Evolutionary conservation across 345 rosid species (phyloP), one percentile per base, ranked within the genome.

Genomic region (Lepidium sativum): DNA sequence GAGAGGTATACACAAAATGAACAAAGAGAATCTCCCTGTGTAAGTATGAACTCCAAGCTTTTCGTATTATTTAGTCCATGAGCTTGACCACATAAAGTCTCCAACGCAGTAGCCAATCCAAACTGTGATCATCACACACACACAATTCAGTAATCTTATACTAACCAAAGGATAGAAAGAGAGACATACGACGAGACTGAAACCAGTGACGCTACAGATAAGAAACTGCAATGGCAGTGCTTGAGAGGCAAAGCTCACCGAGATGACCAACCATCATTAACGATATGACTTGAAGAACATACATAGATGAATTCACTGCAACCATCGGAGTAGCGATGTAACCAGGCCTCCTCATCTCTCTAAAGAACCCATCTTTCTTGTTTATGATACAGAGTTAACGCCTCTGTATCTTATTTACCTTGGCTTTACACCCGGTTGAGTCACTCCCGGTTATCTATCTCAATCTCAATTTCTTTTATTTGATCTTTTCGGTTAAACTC

Each of bases 251-350:
- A 16, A 88, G 91, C 74, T 86, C 76, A 6, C 94, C 89, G 41
- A 88, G 86, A 56, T 88, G 98, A 65, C 97, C 97, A 9, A 78
- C 87, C 95, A 91, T 86, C 84, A 83, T 83, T 11, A 81, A 53
- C 2, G 94, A 80, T 9, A 86, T 60, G 3, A 91, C 70, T 59
- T 86, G 91, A 61, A 84, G 48, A 17, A 78, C 60, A 65, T 78
- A 83, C 73, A 68, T 83, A 0, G 91, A 86, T 1, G 79, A 67
- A 48, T 63, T 73, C 9, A 88, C 87, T 1, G 86, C 87, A 44
- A 91, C 77, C 96, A 91, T 86, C 0, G 96, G 96, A 1, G 65
- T 85, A 1, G 94, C 94, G 57, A 88, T 63, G 67, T 37, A 71
- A 6, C 81, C 77, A 15, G 84, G 65, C 54, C 68, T 78, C 67